Conservation (phyloP, 495 filamentous ascomycete genomes). For the Jackrogersella multiformis region DNA sequence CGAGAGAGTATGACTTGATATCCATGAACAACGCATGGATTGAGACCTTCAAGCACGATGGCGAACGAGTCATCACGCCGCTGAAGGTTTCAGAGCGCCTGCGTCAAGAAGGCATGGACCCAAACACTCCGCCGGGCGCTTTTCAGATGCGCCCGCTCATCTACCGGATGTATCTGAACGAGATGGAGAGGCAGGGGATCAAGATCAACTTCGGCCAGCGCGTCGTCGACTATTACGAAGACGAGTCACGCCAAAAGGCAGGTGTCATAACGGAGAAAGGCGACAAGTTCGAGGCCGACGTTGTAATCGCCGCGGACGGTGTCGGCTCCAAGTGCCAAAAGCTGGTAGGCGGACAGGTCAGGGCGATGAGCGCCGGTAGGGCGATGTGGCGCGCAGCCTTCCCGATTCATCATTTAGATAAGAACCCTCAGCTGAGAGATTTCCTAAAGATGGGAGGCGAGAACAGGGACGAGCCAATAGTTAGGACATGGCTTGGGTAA, state of each 20-base stretch:
- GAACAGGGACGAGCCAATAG: conserved; percentile 50
- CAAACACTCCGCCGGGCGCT: conserved; percentile 53
- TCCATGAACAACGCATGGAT: conserved; percentile 61
- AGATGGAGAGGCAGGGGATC: conserved; percentile 60
- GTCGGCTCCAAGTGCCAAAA: conserved; percentile 61
- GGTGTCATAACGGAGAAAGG: conserved; percentile 61
- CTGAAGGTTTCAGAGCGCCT: conserved; percentile 55
- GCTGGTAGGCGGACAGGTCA: conserved; percentile 60
- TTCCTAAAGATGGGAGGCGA: conserved; percentile 55
- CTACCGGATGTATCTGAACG: conserved; percentile 64
- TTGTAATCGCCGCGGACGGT: conserved; percentile 69
- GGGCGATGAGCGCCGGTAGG: conserved; percentile 57
- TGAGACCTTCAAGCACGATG: conserved; percentile 62
- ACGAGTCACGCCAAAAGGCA: conserved; percentile 51
- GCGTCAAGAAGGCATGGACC: conserved; percentile 47
- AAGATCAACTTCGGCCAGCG: conserved; percentile 62
- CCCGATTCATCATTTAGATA: conserved; percentile 49
- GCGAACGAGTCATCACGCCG: conserved; percentile 54
- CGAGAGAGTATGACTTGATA: conserved; percentile 55
- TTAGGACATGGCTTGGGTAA: conserved; percentile 55
- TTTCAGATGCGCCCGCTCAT: conserved; percentile 61
- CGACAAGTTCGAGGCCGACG: conserved; percentile 59
- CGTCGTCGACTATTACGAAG: conserved; percentile 62
- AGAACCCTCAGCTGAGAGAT: conserved; percentile 54
- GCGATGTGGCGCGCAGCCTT: conserved; percentile 65